phyloP scores from a whole-genome alignment of 108 stramenopile genomes.

The Schizochytrium sp. region DNA sequence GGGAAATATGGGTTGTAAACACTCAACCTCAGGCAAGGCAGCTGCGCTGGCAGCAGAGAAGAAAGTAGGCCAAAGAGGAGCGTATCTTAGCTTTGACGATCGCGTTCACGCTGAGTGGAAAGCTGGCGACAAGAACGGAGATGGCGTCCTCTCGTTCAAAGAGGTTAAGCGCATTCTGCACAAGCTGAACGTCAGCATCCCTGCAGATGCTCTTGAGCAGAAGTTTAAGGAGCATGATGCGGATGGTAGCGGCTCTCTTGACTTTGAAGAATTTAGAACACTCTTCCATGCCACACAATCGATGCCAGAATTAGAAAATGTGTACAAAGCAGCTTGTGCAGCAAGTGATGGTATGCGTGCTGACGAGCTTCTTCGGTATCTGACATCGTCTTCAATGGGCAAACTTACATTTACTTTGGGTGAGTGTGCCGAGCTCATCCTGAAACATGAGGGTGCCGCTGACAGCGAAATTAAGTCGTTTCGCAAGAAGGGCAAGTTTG shows the following conservation, averaged over 20 bases:
- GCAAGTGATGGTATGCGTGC: not conserved
- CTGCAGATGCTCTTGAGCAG: constrained; percentile 59
- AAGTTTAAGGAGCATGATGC: constrained; percentile 70
- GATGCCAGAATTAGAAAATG: not conserved
- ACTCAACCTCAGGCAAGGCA: not conserved
- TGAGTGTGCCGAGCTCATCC: constrained; percentile 64
- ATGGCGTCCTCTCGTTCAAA: constrained; percentile 65
- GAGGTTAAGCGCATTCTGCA: constrained; percentile 69
- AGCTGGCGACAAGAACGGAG: constrained; percentile 70
- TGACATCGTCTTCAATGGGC: not conserved
- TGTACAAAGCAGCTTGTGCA: not conserved
- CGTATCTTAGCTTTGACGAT: constrained; percentile 25
- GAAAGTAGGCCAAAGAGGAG: not conserved
- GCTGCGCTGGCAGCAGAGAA: constrained; percentile 39
- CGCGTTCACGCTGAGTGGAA: constrained; percentile 65
- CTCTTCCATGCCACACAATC: constrained; percentile 47
- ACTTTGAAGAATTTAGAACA: constrained; percentile 71
- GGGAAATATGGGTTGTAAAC: constrained; percentile 18
- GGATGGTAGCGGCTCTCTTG: constrained; percentile 71
- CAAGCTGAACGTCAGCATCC: constrained; percentile 63
- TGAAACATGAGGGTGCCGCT: constrained; percentile 61
- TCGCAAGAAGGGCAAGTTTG: not conserved
- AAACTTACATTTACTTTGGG: not conserved
- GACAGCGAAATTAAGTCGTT: constrained; percentile 14
- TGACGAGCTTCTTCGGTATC: not conserved